Percentiles rank a stretch among this genome's conserved stretches.
These are phyloP conservation scores for Poa pratensis DNA, from an alignment of 176 grass and related monocot species.

Conservation along the genomic window DNA sequence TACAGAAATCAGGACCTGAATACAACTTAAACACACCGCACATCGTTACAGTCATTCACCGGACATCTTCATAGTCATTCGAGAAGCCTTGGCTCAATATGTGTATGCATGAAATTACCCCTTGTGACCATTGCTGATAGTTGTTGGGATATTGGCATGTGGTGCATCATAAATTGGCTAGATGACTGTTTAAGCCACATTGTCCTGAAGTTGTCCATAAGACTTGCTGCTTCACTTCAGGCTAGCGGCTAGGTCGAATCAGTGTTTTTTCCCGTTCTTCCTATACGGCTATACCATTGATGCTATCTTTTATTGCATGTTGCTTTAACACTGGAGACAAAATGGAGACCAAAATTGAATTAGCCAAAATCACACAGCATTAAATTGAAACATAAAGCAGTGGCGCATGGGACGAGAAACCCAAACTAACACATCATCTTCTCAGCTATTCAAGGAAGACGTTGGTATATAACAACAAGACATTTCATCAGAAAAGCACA, in stretches of 20 bases:
- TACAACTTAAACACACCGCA: conserved; percentile 2
- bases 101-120: not conserved
- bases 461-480: conserved; percentile 5
- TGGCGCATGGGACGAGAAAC: not conserved
- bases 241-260: not conserved
- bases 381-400: not conserved
- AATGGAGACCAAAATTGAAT: not conserved
- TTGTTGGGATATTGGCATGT: not conserved
- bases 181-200: not conserved
- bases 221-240: not conserved
- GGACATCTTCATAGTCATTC: conserved; percentile 12
- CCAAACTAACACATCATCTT: not conserved
- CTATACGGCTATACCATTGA: not conserved
- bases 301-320: not conserved
- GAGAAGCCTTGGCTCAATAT: not conserved
- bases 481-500: conserved; percentile 13
- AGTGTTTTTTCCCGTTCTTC: not conserved
- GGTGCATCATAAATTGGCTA: conserved; percentile 6
- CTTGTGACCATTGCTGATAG: not conserved
- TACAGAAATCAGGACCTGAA: conserved; percentile 19
- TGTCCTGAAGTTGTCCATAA: not conserved
- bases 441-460: not conserved
- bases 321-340: not conserved
- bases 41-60: conserved; percentile 5
- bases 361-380: not conserved